Conservation (phyloP, 495 filamentous ascomycete species). For the Penicillium parvum region DNA sequence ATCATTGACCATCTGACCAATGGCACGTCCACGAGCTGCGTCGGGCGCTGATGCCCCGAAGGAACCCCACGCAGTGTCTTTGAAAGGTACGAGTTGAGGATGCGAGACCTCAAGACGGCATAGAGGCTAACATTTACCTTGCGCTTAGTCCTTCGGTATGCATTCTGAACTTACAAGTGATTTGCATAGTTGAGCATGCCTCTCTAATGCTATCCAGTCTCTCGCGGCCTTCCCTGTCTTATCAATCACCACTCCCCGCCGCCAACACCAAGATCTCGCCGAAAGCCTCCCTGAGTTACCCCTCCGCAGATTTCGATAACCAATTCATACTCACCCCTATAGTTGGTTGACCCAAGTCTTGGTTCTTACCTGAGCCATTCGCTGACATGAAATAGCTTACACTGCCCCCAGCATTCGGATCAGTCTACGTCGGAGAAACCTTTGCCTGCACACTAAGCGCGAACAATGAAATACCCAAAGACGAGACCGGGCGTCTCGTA, state of each 20-base stretch:
- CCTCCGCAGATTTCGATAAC: conserved; percentile 41
- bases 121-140: no score
- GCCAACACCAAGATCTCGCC: conserved; percentile 46
- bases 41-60: conserved; percentile 57
- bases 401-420: conserved; percentile 89
- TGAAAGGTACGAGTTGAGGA: conserved; percentile 79
- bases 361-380: background rate
- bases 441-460: conserved; percentile 93
- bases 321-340: conserved; percentile 59
- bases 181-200: background rate
- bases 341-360: conserved; percentile 28
- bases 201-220: conserved; percentile 36
- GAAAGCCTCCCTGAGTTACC: conserved; percentile 50
- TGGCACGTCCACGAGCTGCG: conserved; percentile 43
- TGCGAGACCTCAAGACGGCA: no score
- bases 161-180: background rate
- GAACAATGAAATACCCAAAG: conserved; percentile 69
- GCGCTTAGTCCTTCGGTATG: conserved; percentile 47
- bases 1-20: conserved; percentile 11
- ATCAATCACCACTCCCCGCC: conserved; percentile 54
- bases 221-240: conserved; percentile 52
- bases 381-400: conserved; percentile 52
- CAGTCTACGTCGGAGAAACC: conserved; percentile 91
- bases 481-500: conserved; percentile 49
- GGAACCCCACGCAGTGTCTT: conserved; percentile 77